Conservation (phyloP, 2,329 filamentous ascomycete species). For the Zelopaecilomyces penicillatus region DNA sequence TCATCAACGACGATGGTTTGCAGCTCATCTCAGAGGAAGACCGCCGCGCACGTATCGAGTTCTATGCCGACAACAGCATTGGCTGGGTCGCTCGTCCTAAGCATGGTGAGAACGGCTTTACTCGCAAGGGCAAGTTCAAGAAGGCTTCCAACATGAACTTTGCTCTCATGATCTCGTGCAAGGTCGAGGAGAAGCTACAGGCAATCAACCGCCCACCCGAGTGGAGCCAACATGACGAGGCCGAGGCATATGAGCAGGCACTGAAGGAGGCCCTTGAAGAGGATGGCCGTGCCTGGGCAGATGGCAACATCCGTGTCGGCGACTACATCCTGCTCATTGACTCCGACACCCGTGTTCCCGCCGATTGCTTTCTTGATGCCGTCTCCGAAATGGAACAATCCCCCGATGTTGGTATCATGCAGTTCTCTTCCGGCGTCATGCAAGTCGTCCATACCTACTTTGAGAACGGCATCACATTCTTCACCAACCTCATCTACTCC, state of each 20-base stretch:
- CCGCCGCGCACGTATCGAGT: slow-evolving; percentile 54
- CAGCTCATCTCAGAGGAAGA: slow-evolving; percentile 58
- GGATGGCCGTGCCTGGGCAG: slow-evolving; percentile 66
- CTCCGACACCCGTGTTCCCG: slow-evolving; percentile 70
- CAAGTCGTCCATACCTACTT: slow-evolving; percentile 68
- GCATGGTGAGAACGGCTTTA: slow-evolving; percentile 55
- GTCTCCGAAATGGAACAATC: slow-evolving; percentile 77
- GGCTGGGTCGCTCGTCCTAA: slow-evolving; percentile 60
- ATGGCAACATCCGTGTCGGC: slow-evolving; percentile 77
- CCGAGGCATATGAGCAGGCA: slow-evolving; percentile 54
- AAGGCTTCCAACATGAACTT: slow-evolving; percentile 70
- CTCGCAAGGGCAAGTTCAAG: slow-evolving; percentile 58
- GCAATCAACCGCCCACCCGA: slow-evolving; percentile 45
- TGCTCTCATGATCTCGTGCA: slow-evolving; percentile 57
- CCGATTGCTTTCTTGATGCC: slow-evolving; percentile 69
- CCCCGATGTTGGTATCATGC: slow-evolving; percentile 69
- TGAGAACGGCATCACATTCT: slow-evolving; percentile 62
- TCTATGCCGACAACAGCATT: slow-evolving; percentile 61
- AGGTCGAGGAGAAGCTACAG: slow-evolving; percentile 61
- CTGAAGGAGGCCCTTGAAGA: slow-evolving; percentile 59
- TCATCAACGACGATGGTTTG: slow-evolving; percentile 67
- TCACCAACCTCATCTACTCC: slow-evolving; percentile 67
- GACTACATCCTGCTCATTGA: slow-evolving; percentile 72
- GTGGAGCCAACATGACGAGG: slow-evolving; percentile 64
- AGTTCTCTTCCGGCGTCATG: slow-evolving; percentile 72